Percentiles rank a stretch among this genome's conserved stretches.
Evolutionary conservation across 2,329 filamentous ascomycete genomes (phyloP).

Genomic region (Aureobasidium namibiae): DNA sequence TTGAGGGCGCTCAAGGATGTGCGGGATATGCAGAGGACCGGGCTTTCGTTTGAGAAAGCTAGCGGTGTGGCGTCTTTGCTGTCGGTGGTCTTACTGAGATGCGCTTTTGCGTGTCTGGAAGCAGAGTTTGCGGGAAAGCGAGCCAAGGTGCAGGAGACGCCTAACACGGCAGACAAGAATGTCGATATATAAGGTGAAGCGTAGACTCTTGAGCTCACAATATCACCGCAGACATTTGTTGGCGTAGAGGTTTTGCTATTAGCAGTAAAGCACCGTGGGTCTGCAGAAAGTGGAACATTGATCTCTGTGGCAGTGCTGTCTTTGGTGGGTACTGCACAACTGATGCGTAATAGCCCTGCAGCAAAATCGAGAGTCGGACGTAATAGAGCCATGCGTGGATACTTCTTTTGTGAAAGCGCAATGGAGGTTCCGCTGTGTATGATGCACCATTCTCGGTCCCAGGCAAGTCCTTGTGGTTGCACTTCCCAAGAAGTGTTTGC

Average conservation of each 20-base stretch:
- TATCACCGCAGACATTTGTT: slow-evolving; percentile 77
- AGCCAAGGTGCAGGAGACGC: slow-evolving; percentile 73
- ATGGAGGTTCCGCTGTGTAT: slow-evolving; percentile 78
- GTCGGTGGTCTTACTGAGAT: slow-evolving; percentile 41
- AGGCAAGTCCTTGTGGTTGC: slow-evolving; percentile 71
- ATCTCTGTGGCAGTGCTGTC: slow-evolving; percentile 15
- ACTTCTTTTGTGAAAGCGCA: slow-evolving; percentile 79
- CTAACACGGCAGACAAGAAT: slow-evolving; percentile 72
- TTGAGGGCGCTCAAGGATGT: slow-evolving; percentile 76
- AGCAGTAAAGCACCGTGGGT: slow-evolving; percentile 49
- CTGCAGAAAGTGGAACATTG: slow-evolving; percentile 55
- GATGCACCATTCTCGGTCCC: slow-evolving; percentile 96
- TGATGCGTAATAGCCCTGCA: slow-evolving; percentile 55
- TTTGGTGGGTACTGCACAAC: background rate
- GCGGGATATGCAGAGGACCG: slow-evolving; percentile 75
- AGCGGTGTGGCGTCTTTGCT: slow-evolving; percentile 46
- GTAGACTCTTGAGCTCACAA: slow-evolving; percentile 64
- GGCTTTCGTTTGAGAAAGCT: slow-evolving; percentile 84
- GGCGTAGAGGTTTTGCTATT: slow-evolving; percentile 24
- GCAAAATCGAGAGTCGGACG: slow-evolving; percentile 65
- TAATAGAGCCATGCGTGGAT: slow-evolving; percentile 80
- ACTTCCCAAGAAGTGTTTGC: slow-evolving; percentile 62
- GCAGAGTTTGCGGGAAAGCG: slow-evolving; percentile 65
- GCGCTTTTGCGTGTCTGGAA: slow-evolving; percentile 63
- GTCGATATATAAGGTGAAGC: slow-evolving; percentile 53